Percentiles rank a stretch among this genome's conserved stretches.
Evolutionary conservation across 805 yeast species (phyloP).

Genomic region (Hanseniaspora pseudoguilliermondii): DNA sequence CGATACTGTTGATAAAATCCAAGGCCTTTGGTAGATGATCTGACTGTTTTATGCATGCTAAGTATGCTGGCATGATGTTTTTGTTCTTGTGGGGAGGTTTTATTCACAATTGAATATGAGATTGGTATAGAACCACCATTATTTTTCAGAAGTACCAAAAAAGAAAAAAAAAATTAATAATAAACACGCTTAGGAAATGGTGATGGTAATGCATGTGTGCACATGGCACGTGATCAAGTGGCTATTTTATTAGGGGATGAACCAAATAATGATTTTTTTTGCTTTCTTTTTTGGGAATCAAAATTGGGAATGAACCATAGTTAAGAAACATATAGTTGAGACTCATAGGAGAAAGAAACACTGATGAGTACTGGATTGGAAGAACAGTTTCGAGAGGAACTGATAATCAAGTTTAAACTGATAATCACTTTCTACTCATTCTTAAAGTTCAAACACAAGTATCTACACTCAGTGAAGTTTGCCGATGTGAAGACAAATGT

Average conservation of each 20-base stretch:
- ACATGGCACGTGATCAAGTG: too few species aligned
- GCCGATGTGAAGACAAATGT: slow-evolving; percentile 41
- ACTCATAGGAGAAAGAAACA: neutral
- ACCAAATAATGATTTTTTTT: too few species aligned
- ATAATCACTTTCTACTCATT: slow-evolving; percentile 52
- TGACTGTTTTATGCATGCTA: slow-evolving; percentile 1
- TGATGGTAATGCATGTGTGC: neutral
- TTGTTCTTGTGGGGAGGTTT: too few species aligned
- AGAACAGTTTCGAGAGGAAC: neutral
- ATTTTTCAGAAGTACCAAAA: neutral
- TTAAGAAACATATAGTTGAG: too few species aligned
- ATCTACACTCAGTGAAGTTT: slow-evolving; percentile 7
- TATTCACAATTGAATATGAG: too few species aligned
- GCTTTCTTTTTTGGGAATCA: too few species aligned
- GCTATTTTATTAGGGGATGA: too few species aligned
- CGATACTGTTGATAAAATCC: slow-evolving; percentile 9
- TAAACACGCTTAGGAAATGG: neutral
- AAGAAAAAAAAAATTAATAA: neutral
- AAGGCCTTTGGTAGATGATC: neutral
- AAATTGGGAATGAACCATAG: too few species aligned
- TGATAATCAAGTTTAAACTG: slow-evolving; percentile 8
- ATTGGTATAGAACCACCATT: too few species aligned
- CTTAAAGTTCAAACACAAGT: slow-evolving; percentile 20
- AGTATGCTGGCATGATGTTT: neutral
- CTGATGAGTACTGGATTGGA: neutral